Conservation (phyloP, 1,139 yeast species). For the Hyphopichia buzzinii region DNA sequence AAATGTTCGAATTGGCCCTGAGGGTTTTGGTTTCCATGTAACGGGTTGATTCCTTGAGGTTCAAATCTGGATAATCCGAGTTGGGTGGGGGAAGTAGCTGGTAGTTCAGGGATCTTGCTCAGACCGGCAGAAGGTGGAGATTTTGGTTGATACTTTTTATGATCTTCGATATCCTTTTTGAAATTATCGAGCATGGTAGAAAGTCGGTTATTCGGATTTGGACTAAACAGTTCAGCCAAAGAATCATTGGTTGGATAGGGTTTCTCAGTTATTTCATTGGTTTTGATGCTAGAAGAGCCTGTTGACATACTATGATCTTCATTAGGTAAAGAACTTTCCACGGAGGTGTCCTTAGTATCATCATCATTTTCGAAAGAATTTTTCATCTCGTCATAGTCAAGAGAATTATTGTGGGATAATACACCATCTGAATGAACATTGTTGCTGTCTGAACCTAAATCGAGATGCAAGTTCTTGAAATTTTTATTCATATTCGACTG, state of each 20-base stretch:
- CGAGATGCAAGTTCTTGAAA: conserved; percentile 30
- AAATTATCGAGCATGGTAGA: conserved; percentile 31
- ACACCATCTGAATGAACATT: not conserved
- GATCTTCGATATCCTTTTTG: conserved; percentile 27
- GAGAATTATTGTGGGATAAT: conserved; percentile 7
- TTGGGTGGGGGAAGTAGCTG: conserved; percentile 11
- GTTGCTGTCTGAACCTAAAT: conserved; percentile 12
- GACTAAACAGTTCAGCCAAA: conserved; percentile 1
- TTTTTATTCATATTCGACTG: conserved; percentile 16
- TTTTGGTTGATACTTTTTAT: conserved; percentile 18
- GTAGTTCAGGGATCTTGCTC: conserved; percentile 8
- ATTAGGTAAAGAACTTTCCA: not conserved
- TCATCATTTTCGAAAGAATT: conserved; percentile 5
- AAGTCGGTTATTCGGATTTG: conserved; percentile 15
- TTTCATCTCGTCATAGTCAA: not conserved
- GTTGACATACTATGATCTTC: not conserved
- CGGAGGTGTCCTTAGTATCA: conserved; percentile 12
- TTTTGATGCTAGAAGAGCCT: conserved; percentile 8
- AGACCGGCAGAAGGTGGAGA: conserved; percentile 7
- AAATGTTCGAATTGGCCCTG: conserved; percentile 16
- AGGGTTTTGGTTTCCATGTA: conserved; percentile 7
- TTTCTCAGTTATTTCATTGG: conserved; percentile 4
- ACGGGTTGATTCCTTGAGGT: not conserved
- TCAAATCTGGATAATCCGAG: conserved; percentile 9
- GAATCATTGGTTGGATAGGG: not conserved